Evolutionary conservation across 768 basidiomycete genomes (phyloP).

Genomic region (Tylopilus balloui): DNA sequence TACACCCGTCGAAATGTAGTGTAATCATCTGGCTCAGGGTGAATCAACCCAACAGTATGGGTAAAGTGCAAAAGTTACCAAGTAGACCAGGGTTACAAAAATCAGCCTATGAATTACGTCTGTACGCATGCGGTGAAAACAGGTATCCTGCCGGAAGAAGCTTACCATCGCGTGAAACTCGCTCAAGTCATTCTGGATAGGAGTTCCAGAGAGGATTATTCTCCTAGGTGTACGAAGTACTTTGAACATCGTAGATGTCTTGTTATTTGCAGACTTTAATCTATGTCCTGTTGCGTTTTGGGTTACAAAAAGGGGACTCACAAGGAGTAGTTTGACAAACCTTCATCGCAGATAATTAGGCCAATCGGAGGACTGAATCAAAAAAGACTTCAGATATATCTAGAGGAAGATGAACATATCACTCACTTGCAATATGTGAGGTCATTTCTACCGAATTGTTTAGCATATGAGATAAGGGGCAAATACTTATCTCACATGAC

Average conservation of each 20-base stretch:
- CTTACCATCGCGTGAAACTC: conserved; percentile 96
- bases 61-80: conserved; percentile 40
- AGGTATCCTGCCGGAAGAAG: neutral
- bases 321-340: conserved; percentile 30
- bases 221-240: conserved; percentile 69
- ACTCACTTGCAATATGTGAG: conserved; percentile 62
- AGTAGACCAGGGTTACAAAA: conserved; percentile 93
- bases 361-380: conserved; percentile 77
- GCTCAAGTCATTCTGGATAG: conserved; percentile 92
- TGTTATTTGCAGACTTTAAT: conserved; percentile 86
- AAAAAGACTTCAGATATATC: conserved; percentile 1
- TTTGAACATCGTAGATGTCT: conserved; percentile 85
- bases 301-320: neutral
- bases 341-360: conserved; percentile 94
- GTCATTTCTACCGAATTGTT: conserved; percentile 40
- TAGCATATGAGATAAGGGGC: neutral
- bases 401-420: neutral
- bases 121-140: neutral
- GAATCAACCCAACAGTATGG: neutral
- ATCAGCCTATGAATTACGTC: conserved; percentile 52
- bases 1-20: conserved; percentile 74
- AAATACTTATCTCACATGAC: conserved; percentile 57
- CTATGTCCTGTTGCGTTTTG: conserved; percentile 63
- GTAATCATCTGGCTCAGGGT: conserved; percentile 57
- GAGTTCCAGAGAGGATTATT: conserved; percentile 92